These are phyloP conservation scores for Isabelozyma pseudorhagii DNA, from an alignment of 805 yeast species.

Conservation along the genomic window DNA sequence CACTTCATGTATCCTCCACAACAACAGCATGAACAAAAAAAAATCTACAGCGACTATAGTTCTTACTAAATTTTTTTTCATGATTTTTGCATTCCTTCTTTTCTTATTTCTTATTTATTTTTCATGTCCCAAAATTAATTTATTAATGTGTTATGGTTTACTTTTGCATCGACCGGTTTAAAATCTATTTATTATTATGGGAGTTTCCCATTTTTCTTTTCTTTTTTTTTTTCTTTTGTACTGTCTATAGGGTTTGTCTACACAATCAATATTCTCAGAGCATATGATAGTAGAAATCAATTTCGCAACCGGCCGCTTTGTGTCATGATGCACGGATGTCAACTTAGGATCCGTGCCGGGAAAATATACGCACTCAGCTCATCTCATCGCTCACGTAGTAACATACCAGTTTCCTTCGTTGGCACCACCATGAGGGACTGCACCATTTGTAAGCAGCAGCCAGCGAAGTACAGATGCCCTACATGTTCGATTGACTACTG, in stretches of 20 bases:
- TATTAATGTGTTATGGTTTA: background rate
- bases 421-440: slow-evolving; percentile 17
- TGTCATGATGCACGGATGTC: too few relatives aligned
- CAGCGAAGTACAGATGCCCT: slow-evolving; percentile 58
- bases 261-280: background rate
- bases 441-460: slow-evolving; percentile 29
- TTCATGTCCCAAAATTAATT: background rate
- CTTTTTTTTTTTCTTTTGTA: too few relatives aligned
- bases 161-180: background rate
- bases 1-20: background rate
- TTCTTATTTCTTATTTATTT: too few relatives aligned
- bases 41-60: too few relatives aligned
- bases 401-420: too few relatives aligned
- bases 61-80: too few relatives aligned
- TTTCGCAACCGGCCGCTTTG: too few relatives aligned
- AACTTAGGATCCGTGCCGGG: too few relatives aligned
- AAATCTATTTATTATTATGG: background rate
- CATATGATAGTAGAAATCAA: too few relatives aligned
- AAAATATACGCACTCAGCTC: too few relatives aligned
- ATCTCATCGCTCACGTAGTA: too few relatives aligned
- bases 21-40: background rate
- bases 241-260: background rate
- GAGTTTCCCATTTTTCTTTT: background rate
- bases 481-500: slow-evolving; percentile 49
- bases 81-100: background rate